phyloP scores from a whole-genome alignment of 139 green algal genomes.

The Micromonas pusilla region DNA sequence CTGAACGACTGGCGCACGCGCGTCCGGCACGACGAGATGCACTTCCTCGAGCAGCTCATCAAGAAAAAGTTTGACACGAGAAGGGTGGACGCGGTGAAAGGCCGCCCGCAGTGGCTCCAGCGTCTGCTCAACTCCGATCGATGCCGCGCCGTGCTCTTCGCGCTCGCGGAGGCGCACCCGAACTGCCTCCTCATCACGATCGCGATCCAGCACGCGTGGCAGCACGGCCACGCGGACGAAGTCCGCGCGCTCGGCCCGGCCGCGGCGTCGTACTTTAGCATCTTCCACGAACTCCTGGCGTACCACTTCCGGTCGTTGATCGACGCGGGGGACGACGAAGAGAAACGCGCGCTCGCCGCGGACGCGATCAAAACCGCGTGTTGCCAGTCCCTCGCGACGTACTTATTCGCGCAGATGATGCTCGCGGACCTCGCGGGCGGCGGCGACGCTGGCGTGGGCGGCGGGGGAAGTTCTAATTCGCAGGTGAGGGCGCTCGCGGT shows the following conservation, averaged over 20 bases:
- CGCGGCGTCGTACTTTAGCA: slow-evolving; percentile 12
- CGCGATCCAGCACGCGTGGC: slow-evolving; percentile 26
- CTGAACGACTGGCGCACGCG: not conserved
- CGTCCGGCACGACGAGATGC: slow-evolving; percentile 5
- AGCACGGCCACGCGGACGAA: not conserved
- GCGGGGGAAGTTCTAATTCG: not conserved
- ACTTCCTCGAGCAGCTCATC: not conserved
- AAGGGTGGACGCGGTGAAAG: slow-evolving; percentile 13
- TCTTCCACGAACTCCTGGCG: slow-evolving; percentile 23
- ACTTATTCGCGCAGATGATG: slow-evolving; percentile 22
- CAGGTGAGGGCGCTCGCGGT: not conserved
- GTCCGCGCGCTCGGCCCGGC: slow-evolving; percentile 15
- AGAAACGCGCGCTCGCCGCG: not conserved
- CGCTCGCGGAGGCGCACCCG: slow-evolving; percentile 1
- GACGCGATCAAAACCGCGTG: not conserved
- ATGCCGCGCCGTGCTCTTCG: slow-evolving; percentile 9
- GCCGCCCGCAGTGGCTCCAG: not conserved
- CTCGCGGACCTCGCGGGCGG: not conserved
- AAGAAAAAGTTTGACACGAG: not conserved
- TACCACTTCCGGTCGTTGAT: not conserved
- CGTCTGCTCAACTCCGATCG: not conserved
- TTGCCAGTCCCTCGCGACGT: not conserved
- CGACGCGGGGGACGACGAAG: not conserved
- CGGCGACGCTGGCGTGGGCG: not conserved
- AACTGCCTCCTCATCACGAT: slow-evolving; percentile 17